Conservation (phyloP, 345 rosid species). For the Pistacia atlantica region DNA sequence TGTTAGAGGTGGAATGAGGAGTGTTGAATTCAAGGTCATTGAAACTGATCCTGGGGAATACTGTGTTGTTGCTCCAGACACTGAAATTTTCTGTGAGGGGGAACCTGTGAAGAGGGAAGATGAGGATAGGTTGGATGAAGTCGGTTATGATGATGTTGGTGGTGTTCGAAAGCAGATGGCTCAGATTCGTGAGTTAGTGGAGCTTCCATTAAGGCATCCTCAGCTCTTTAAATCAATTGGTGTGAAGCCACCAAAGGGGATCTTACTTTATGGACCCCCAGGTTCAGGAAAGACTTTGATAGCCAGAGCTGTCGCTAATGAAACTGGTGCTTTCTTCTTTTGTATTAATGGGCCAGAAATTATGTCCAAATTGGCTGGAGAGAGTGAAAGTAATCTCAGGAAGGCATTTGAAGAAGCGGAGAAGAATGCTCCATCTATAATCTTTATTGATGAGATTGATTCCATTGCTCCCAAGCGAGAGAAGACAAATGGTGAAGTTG, state of each 20-base stretch:
- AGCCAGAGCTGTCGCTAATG: slow-evolving; percentile 75
- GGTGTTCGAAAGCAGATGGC: slow-evolving; percentile 80
- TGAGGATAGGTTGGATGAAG: slow-evolving; percentile 67
- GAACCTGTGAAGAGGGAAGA: slow-evolving; percentile 72
- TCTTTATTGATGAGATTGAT: slow-evolving; percentile 69
- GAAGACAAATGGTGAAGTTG: slow-evolving; percentile 71
- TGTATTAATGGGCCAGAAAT: slow-evolving; percentile 74
- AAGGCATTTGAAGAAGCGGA: slow-evolving; percentile 78
- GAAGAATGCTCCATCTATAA: slow-evolving; percentile 62
- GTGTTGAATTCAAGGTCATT: slow-evolving; percentile 66
- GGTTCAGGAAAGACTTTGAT: slow-evolving; percentile 64
- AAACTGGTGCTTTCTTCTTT: slow-evolving; percentile 75
- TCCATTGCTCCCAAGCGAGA: slow-evolving; percentile 76
- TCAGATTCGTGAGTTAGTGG: slow-evolving; percentile 75
- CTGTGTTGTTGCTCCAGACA: slow-evolving; percentile 76
- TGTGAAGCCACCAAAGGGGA: slow-evolving; percentile 76
- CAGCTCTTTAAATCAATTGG: slow-evolving; percentile 74
- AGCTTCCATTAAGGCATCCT: slow-evolving; percentile 70
- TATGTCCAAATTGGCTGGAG: slow-evolving; percentile 79
- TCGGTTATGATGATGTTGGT: slow-evolving; percentile 82
- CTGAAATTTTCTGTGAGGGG: slow-evolving; percentile 74
- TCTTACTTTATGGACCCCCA: slow-evolving; percentile 65
- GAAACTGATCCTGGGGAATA: slow-evolving; percentile 62
- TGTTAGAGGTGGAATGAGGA: slow-evolving; percentile 77
- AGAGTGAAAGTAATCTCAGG: slow-evolving; percentile 74